Evolutionary conservation across 306 rosid genomes (phyloP).

Genomic region (Lathyrus oleraceus): DNA sequence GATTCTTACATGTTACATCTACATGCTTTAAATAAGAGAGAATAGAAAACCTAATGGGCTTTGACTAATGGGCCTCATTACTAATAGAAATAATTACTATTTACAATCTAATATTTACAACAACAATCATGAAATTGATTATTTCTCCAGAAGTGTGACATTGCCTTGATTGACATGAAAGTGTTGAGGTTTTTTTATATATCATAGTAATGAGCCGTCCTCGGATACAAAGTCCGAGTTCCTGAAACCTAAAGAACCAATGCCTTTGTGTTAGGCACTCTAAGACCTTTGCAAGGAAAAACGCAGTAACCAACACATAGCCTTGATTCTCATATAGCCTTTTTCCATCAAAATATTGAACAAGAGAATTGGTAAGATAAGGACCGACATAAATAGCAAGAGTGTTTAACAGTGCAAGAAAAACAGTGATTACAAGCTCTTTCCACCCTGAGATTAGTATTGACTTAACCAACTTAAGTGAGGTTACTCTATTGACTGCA

Average conservation of each 20-base stretch:
- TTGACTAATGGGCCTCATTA: too few relatives aligned
- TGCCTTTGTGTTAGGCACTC: conserved; percentile 48
- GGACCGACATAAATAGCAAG: conserved; percentile 62
- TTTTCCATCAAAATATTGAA: conserved; percentile 48
- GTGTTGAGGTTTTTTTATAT: conserved; percentile 43
- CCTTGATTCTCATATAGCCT: conserved; percentile 46
- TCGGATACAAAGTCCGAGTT: conserved; percentile 45
- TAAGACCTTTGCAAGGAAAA: conserved; percentile 47
- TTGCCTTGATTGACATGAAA: conserved; percentile 50
- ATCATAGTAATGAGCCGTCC: conserved; percentile 39
- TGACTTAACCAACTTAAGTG: conserved; percentile 45
- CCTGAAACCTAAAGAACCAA: conserved; percentile 47
- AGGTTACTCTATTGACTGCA: conserved; percentile 36
- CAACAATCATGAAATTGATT: conserved; percentile 56
- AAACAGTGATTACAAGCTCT: conserved; percentile 43
- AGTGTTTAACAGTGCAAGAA: conserved; percentile 28
- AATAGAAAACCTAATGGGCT: too few relatives aligned
- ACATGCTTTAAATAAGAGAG: too few relatives aligned
- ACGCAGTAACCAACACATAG: conserved; percentile 41
- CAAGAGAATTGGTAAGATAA: conserved; percentile 50
- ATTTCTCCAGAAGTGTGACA: conserved; percentile 54
- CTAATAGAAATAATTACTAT: too few relatives aligned
- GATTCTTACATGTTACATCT: too few relatives aligned
- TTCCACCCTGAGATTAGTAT: conserved; percentile 43
- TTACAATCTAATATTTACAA: too few relatives aligned